Conservation (phyloP, 306 rosid genomes). For the Sophora flavescens region DNA sequence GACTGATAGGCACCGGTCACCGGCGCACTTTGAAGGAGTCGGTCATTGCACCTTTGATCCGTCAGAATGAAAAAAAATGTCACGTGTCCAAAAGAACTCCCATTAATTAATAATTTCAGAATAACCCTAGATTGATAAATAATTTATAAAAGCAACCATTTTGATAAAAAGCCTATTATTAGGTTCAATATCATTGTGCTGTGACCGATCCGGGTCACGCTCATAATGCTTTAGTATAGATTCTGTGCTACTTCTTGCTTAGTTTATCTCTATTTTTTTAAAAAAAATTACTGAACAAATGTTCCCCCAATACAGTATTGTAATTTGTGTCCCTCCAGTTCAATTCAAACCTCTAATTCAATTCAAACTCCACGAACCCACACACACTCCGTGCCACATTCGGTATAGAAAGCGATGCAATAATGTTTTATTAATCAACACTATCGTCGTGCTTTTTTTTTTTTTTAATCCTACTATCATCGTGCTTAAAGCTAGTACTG, state of each 20-base stretch:
- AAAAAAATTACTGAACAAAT: no score
- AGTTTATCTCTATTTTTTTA: not conserved
- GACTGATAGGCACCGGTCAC: no score
- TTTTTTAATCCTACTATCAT: no score
- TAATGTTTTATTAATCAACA: constrained; percentile 3
- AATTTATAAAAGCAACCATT: no score
- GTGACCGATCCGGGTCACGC: not conserved
- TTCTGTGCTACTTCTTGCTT: not conserved
- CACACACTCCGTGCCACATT: constrained; percentile 3
- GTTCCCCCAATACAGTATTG: not conserved
- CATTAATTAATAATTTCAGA: no score
- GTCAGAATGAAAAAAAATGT: no score
- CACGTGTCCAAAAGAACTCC: no score
- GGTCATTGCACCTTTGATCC: no score
- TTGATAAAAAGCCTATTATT: no score
- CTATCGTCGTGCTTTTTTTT: not conserved
- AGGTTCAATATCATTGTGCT: no score
- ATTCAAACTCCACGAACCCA: not conserved
- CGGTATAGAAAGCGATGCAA: constrained; percentile 22
- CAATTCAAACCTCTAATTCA: constrained; percentile 18
- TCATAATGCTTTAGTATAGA: not conserved
- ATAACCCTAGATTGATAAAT: no score
- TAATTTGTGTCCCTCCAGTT: not conserved
- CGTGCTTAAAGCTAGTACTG: not conserved
- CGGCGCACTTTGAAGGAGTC: no score